Conservation (phyloP, 2,329 filamentous ascomycete species). For the Coniochaeta hoffmannii region DNA sequence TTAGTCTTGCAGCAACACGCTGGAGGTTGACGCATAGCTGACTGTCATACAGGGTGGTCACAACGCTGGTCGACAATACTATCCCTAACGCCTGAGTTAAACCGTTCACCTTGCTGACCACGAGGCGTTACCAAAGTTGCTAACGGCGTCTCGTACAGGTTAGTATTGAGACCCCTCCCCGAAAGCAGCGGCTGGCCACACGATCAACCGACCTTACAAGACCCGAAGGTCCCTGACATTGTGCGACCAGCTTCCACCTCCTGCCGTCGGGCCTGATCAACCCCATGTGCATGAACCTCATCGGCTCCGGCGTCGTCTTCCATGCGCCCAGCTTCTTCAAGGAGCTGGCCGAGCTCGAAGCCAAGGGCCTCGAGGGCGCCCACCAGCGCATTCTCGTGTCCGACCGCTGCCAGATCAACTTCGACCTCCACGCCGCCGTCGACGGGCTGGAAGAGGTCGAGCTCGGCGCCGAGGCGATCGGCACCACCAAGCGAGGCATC, state of each 20-base stretch:
- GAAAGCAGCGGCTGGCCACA: background rate
- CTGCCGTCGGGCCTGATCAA: slow-evolving; percentile 66
- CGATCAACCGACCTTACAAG: background rate
- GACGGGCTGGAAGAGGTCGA: slow-evolving; percentile 56
- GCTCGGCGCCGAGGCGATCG: slow-evolving; percentile 28
- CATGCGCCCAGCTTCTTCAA: slow-evolving; percentile 54
- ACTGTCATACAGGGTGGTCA: slow-evolving; percentile 37
- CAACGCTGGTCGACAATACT: slow-evolving; percentile 41
- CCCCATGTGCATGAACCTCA: slow-evolving; percentile 62
- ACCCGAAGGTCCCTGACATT: background rate
- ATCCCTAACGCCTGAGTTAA: background rate
- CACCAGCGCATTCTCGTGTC: slow-evolving; percentile 51
- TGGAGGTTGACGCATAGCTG: background rate
- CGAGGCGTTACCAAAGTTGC: slow-evolving; percentile 15
- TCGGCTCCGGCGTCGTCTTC: slow-evolving; percentile 63
- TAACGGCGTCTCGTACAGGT: slow-evolving; percentile 25
- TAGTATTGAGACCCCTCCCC: background rate
- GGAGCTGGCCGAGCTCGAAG: slow-evolving; percentile 50
- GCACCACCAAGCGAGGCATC: slow-evolving; percentile 25
- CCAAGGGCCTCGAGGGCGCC: slow-evolving; percentile 45
- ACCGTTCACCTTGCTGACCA: slow-evolving; percentile 9
- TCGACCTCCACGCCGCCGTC: slow-evolving; percentile 54
- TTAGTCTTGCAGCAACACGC: background rate
- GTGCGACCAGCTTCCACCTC: slow-evolving; percentile 45
- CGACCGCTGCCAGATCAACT: slow-evolving; percentile 51